Evolutionary conservation across 768 basidiomycete genomes (phyloP), one percentile per base, ranked within the genome.

Genomic region (Lentinula lateritia): DNA sequence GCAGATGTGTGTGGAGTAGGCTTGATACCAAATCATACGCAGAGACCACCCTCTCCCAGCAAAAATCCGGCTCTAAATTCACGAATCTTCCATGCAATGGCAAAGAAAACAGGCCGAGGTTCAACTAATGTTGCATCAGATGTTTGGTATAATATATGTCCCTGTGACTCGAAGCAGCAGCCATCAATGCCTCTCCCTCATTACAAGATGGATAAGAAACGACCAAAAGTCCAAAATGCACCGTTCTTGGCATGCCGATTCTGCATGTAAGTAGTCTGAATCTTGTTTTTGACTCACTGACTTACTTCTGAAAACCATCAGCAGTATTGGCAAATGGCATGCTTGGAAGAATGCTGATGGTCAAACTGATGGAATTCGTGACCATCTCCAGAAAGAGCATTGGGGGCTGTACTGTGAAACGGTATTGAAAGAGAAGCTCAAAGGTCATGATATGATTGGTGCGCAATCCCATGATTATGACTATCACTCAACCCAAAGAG

Each of bases 141-240:
- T 60, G 57, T 68, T 32, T 70, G 67, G 64, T 69, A 66, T 28
- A 66, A 68, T 48, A 56, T 67, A 18, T 35, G 52, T n/a, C 52
- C 38, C 38, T 62, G 10, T 58, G 61, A 18, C 18, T 64, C 16
- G 52, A 68, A 61, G n/a, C 52, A 38, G 5, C 46, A 28, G 16
- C 18, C 36, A 1, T 53, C 57, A 23, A 38, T 45, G 36, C 23
- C 23, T 46, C 56, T 16, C 50, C 42, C 35, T 35, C 32, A 8
- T n/a, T 23, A 32, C n/a, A 13, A n/a, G 18, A 28, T 54, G 16
- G 20, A 10, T 59, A 48, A 56, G 63, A 56, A 35, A 58, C 66
- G 7, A 72, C 70, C 61, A 36, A 63, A n/a, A 28, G 28, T 28
- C 28, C 72, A 42, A 66, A 61, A 63, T 6, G 60, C 45, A 20